Evolutionary conservation across 2,329 filamentous ascomycete species (phyloP), one percentile per base, ranked within the genome.

Genomic region (Paecilomyces dactylethromorphus): DNA sequence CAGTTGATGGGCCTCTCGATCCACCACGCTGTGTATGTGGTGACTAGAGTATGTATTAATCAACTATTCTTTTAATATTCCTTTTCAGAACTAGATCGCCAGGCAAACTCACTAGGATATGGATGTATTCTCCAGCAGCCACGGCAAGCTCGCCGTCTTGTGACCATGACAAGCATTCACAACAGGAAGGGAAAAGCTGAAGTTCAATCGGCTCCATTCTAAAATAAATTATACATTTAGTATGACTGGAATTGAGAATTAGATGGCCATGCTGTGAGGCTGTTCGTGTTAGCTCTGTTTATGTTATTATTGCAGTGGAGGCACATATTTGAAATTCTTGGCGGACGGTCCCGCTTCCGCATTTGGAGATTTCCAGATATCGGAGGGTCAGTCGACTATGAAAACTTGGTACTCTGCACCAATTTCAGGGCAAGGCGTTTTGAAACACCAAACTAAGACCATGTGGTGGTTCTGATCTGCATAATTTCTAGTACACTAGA

Each of bases 111-210:
- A 83, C 75, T 62, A 86, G 66, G 45, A 86, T 73, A 50, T 83
- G 77, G 18, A 86, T 77, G 61, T 77, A 73, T 64, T 86, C 83
- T 56, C 82, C 81, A 11, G 79, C 79, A 13, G 81, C 82, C 53
- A 86, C 70, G 6, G 83, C 84, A 52, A 87, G 76, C 54, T 82
- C 80, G 53, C 82, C 81, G 63, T 86, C 83, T 45, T 76, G 69
- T 6, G 84, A 86, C 83, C 84, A 87, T 56, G 78, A 75, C n/a
- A 87, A 69, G 54, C 81, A 82, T 63, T 82, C 73, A 26, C 76
- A 69, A 59, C 78, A 79, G 2, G 79, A 79, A 2, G 84, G 82
- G 72, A 78, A 83, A 57, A 79, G 74, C 24, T 71, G 70, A 6
- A 79, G 65, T 57, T 74, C 68, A 31, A 78, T 56, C 1, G 74